Percentiles rank a stretch among this genome's conserved stretches.
Evolutionary conservation across 805 yeast genomes (phyloP).

Genomic region (Candida manassasensis): DNA sequence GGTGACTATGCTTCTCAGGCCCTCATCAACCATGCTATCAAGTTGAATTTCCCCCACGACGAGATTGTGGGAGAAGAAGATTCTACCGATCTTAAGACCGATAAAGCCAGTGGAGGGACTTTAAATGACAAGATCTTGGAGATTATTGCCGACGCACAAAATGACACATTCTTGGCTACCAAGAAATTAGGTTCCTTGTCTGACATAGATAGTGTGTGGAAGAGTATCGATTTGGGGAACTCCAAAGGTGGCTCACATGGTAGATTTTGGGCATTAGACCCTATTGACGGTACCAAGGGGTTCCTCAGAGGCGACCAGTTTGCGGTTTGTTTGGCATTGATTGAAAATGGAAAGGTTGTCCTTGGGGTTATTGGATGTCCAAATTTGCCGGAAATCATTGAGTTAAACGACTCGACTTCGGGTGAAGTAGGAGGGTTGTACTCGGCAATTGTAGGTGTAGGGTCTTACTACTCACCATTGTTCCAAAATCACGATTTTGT

Average conservation of each 20-base stretch:
- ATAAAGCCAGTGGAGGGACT: constrained; percentile 35
- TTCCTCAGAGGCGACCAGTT: constrained; percentile 94
- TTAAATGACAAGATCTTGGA: constrained; percentile 54
- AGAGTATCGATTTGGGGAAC: constrained; percentile 73
- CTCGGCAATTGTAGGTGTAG: constrained; percentile 63
- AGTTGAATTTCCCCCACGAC: constrained; percentile 75
- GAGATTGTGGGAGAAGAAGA: constrained; percentile 94
- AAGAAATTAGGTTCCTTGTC: constrained; percentile 38
- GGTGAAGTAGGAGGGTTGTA: constrained; percentile 64
- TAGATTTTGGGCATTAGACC: constrained; percentile 95
- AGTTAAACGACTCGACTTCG: constrained; percentile 27
- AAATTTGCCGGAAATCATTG: constrained; percentile 58
- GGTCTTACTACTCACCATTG: constrained; percentile 55
- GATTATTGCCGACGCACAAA: constrained; percentile 53
- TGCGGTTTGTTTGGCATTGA: constrained; percentile 89
- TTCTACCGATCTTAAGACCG: constrained; percentile 54
- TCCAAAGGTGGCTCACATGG: constrained; percentile 75
- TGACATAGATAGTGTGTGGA: constrained; percentile 47
- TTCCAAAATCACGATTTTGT: constrained; percentile 29
- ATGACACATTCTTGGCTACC: constrained; percentile 29
- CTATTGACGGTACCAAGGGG: constrained; percentile 97
- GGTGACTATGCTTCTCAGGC: constrained; percentile 98
- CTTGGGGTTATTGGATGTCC: constrained; percentile 97
- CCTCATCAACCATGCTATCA: constrained; percentile 77
- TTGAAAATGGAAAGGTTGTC: constrained; percentile 78